A percentile compares a stretch with the other conserved stretches of the same genome.
phyloP scores from a whole-genome alignment of 2,329 filamentous ascomycete genomes.

The Fusarium avenaceum region DNA sequence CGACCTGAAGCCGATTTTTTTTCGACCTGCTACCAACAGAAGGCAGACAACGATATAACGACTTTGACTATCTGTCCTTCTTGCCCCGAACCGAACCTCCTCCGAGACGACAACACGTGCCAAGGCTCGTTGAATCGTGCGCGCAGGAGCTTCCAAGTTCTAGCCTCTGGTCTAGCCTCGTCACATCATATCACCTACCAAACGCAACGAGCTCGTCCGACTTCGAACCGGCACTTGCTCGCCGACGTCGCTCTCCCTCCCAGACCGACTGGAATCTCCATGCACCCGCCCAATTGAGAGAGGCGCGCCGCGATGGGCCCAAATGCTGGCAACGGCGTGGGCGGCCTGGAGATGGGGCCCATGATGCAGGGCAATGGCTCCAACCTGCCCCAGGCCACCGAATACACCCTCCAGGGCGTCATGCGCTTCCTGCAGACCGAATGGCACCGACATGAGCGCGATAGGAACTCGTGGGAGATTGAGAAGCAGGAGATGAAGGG shows the following conservation, averaged over 20 bases:
- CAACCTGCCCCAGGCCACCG: constrained; percentile 70
- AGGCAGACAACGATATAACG: constrained; percentile 15
- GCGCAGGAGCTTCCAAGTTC: constrained; percentile 31
- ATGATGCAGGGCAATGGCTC: constrained; percentile 62
- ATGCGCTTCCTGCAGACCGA: constrained; percentile 99
- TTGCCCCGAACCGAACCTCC: background rate
- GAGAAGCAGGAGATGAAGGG: constrained; percentile 99
- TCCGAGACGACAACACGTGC: constrained; percentile 32
- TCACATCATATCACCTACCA: constrained; percentile 24
- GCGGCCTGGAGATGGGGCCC: constrained; percentile 61
- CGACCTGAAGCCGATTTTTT: constrained; percentile 21
- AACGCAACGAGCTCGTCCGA: constrained; percentile 43
- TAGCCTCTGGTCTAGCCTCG: constrained; percentile 1
- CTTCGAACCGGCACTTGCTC: constrained; percentile 39
- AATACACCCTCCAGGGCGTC: constrained; percentile 79
- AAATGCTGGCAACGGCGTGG: constrained; percentile 61
- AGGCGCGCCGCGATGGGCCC: constrained; percentile 59
- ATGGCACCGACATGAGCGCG: constrained; percentile 98
- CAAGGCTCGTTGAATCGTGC: constrained; percentile 23
- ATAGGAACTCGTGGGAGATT: constrained; percentile 98
- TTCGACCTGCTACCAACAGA: constrained; percentile 13
- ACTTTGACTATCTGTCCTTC: constrained; percentile 6
- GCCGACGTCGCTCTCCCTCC: constrained; percentile 34
- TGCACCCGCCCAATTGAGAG: constrained; percentile 54
- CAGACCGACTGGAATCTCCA: constrained; percentile 52